These are phyloP conservation scores for Raffaelea albimanens DNA, from an alignment of 2,329 filamentous ascomycete species.

Conservation along the genomic window DNA sequence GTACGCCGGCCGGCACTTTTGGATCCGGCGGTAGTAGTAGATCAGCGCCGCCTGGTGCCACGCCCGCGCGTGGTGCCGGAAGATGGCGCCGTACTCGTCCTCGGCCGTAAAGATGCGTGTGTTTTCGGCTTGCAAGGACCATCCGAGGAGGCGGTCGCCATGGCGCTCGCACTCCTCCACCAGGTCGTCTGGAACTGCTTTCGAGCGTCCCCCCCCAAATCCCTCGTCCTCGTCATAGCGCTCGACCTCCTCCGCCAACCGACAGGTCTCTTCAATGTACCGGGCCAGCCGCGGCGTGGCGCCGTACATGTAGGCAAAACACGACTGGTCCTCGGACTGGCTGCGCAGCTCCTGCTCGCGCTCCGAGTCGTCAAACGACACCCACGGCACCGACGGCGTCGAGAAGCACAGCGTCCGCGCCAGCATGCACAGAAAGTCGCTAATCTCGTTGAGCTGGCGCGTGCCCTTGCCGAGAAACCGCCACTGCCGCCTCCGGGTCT, in stretches of 20 bases:
- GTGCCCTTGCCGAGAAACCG: background rate
- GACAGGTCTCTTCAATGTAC: slow-evolving; percentile 8
- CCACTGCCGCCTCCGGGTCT: background rate
- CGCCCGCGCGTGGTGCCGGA: background rate
- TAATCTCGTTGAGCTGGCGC: slow-evolving; percentile 7
- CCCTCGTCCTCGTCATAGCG: background rate
- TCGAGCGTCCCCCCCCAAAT: no score
- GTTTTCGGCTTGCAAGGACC: slow-evolving; percentile 2
- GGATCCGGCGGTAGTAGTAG: slow-evolving; percentile 5
- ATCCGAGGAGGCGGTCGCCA: slow-evolving; percentile 1
- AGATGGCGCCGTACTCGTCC: background rate
- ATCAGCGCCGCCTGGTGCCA: slow-evolving; percentile 3
- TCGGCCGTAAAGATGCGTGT: background rate
- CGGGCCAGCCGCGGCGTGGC: slow-evolving; percentile 3
- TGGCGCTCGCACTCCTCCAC: slow-evolving; percentile 1
- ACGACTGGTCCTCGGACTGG: background rate
- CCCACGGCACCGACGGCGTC: background rate
- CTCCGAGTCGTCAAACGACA: background rate
- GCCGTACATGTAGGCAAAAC: slow-evolving; percentile 8
- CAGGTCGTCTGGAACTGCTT: background rate
- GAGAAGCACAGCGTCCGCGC: slow-evolving; percentile 3
- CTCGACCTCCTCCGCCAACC: slow-evolving; percentile 2
- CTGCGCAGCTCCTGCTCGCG: no score
- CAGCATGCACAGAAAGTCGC: slow-evolving; percentile 7
- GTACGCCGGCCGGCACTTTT: background rate